Conservation (phyloP, 352 stramenopile species). For the Phytophthora crassamura region DNA sequence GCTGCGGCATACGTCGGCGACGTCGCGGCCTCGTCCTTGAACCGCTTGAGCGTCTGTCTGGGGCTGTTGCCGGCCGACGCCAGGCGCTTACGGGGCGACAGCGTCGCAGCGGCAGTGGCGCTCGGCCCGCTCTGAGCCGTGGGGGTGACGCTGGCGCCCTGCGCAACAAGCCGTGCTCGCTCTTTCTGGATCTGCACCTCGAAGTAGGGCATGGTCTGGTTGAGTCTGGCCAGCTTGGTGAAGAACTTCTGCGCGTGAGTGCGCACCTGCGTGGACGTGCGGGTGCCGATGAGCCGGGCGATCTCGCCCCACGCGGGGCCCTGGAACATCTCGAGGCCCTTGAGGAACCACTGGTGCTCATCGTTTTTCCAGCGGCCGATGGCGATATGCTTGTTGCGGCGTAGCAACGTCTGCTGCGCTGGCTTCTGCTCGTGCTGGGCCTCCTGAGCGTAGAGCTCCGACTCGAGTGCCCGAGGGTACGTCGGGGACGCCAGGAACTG, state of each 20-base stretch:
- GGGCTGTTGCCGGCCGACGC: constrained; percentile 27
- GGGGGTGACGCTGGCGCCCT: constrained; percentile 57
- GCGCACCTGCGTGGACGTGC: constrained; percentile 85
- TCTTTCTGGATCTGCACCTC: constrained; percentile 80
- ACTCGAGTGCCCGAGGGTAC: constrained; percentile 20
- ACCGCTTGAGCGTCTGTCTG: constrained; percentile 23
- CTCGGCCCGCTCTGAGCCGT: constrained; percentile 46
- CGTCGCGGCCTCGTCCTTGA: constrained; percentile 20
- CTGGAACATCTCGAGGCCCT: constrained; percentile 84
- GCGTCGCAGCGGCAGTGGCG: constrained; percentile 39
- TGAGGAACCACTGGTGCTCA: constrained; percentile 81
- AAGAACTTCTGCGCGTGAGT: constrained; percentile 92
- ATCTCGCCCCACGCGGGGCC: constrained; percentile 87
- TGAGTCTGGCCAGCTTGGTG: constrained; percentile 80
- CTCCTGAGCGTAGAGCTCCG: constrained; percentile 18
- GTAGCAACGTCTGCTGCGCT: constrained; percentile 15
- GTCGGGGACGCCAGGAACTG: constrained; percentile 22
- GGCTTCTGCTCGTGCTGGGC: constrained; percentile 8
- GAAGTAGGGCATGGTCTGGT: constrained; percentile 80
- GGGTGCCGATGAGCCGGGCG: constrained; percentile 79
- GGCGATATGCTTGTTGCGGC: constrained; percentile 61
- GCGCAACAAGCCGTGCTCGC: constrained; percentile 58
- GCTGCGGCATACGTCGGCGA: constrained; percentile 9
- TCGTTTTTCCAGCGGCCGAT: constrained; percentile 81
- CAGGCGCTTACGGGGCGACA: constrained; percentile 60